Percentiles rank a stretch among this genome's conserved stretches.
phyloP scores from a whole-genome alignment of 768 basidiomycete species.

The Auricularia sp. region DNA sequence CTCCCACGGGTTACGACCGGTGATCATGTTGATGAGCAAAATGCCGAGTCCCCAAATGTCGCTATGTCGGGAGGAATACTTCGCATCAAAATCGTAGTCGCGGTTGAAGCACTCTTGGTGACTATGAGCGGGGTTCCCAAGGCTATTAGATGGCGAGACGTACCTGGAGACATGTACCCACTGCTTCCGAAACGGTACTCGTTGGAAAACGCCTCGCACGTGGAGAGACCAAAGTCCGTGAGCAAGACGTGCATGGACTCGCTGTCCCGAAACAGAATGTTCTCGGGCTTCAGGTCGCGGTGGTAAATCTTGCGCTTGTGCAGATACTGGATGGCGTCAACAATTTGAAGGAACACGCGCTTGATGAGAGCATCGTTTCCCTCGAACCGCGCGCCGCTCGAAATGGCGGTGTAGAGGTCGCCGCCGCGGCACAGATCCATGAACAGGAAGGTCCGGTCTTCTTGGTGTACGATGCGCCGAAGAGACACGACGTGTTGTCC shows the following conservation, averaged over 20 bases:
- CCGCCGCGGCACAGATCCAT: constrained; percentile 35
- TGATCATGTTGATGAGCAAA: constrained; percentile 75
- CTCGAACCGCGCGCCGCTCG: constrained; percentile 17
- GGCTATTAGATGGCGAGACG: neutral
- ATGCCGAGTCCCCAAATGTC: constrained; percentile 72
- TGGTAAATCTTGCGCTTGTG: constrained; percentile 36
- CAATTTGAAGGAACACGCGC: constrained; percentile 33
- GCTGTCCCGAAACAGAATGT: constrained; percentile 7
- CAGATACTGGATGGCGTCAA: constrained; percentile 35
- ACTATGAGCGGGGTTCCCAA: neutral
- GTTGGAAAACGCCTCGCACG: neutral
- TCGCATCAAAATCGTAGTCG: neutral
- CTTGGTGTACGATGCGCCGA: constrained; percentile 29
- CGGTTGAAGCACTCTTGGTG: neutral
- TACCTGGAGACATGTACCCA: neutral
- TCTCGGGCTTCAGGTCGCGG: constrained; percentile 40
- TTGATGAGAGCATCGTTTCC: constrained; percentile 33
- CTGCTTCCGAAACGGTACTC: neutral
- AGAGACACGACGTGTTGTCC: constrained; percentile 34
- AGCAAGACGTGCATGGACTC: constrained; percentile 27
- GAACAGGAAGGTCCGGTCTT: constrained; percentile 29
- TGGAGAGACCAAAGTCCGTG: constrained; percentile 33
- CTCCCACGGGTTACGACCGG: constrained; percentile 70
- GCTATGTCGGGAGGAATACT: constrained; percentile 24
- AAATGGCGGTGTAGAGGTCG: constrained; percentile 37